Conservation (phyloP, 1,284 basidiomycete genomes). For the Tylopilus orsonianus region DNA sequence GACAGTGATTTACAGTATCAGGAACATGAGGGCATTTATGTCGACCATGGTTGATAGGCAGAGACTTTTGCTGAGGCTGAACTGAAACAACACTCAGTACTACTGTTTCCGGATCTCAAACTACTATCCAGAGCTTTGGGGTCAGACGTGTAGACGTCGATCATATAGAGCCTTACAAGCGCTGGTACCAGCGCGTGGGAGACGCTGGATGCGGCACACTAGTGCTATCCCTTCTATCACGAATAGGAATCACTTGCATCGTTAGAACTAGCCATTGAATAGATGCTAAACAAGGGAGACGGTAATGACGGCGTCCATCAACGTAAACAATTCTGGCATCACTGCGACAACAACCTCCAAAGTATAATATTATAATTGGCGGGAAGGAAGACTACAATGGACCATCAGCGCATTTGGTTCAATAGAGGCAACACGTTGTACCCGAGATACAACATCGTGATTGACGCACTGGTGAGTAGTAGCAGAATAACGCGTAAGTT, state of each 20-base stretch:
- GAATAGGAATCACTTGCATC: slow-evolving; percentile 15
- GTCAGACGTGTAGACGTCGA: not conserved
- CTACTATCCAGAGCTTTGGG: slow-evolving; percentile 8
- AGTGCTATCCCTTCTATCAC: too few species aligned
- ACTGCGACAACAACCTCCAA: slow-evolving; percentile 12
- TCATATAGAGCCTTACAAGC: slow-evolving; percentile 9
- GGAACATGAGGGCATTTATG: slow-evolving; percentile 7
- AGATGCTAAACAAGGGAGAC: slow-evolving; percentile 14
- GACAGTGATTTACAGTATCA: slow-evolving; percentile 12
- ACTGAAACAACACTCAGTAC: slow-evolving; percentile 17
- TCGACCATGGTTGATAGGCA: not conserved
- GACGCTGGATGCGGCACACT: slow-evolving; percentile 4
- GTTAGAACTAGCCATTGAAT: slow-evolving; percentile 8
- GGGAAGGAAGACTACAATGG: too few species aligned
- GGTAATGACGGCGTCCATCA: slow-evolving; percentile 22
- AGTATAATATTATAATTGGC: too few species aligned
- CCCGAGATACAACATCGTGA: slow-evolving; percentile 1
- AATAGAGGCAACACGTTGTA: not conserved
- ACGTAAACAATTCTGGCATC: slow-evolving; percentile 15
- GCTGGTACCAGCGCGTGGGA: slow-evolving; percentile 8
- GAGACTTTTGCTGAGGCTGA: slow-evolving; percentile 20
- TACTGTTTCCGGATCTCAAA: slow-evolving; percentile 2
- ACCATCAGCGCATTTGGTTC: slow-evolving; percentile 6
- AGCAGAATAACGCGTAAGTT: not conserved
- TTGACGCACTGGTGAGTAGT: slow-evolving; percentile 9